Conservation (phyloP, 2,329 filamentous ascomycete species). For the Monilinia vaccinii-corymbosi region DNA sequence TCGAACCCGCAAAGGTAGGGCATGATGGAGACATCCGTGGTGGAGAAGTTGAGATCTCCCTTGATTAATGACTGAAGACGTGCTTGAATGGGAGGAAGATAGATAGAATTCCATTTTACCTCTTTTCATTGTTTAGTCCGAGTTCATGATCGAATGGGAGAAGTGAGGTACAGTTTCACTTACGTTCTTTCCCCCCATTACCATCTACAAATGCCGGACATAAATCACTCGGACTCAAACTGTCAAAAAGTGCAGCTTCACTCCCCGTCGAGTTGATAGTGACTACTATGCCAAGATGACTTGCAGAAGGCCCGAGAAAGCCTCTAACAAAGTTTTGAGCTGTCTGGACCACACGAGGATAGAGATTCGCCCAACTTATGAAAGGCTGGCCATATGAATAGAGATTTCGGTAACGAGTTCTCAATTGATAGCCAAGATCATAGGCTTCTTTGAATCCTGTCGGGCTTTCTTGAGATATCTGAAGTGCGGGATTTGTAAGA, state of each 20-base stretch:
- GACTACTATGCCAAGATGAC: slow-evolving; percentile 45
- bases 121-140: background rate
- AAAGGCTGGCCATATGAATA: slow-evolving; percentile 39
- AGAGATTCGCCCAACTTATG: slow-evolving; percentile 57
- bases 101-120: background rate
- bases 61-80: background rate
- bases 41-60: slow-evolving; percentile 45
- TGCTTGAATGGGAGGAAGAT: slow-evolving; percentile 1
- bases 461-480: slow-evolving; percentile 50
- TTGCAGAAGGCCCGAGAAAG: slow-evolving; percentile 48
- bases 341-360: slow-evolving; percentile 53
- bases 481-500: slow-evolving; percentile 42
- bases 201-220: slow-evolving; percentile 50
- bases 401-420: slow-evolving; percentile 40
- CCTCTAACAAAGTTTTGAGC: slow-evolving; percentile 52
- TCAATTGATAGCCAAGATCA: slow-evolving; percentile 44
- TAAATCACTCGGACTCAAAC: slow-evolving; percentile 52
- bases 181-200: slow-evolving; percentile 37
- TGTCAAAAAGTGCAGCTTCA: slow-evolving; percentile 46
- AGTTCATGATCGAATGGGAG: background rate
- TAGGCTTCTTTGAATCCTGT: slow-evolving; percentile 55
- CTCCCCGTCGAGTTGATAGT: slow-evolving; percentile 48
- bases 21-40: slow-evolving; percentile 46
- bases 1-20: slow-evolving; percentile 66
- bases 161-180: slow-evolving; percentile 3